Evolutionary conservation across 73 alveolate species (phyloP).

Genomic region (Blepharisma japonicum): DNA sequence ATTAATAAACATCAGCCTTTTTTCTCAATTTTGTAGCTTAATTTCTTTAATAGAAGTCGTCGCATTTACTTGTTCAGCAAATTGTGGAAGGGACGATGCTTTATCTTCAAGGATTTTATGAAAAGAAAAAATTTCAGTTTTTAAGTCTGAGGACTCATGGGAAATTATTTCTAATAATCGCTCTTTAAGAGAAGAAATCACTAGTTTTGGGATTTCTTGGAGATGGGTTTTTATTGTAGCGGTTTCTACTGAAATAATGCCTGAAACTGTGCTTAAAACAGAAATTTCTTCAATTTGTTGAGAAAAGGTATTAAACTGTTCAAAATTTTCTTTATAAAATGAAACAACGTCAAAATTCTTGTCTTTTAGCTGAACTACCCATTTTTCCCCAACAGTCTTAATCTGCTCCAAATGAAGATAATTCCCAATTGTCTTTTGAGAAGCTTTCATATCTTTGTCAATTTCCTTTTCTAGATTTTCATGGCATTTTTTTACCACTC

Average conservation of each 20-base stretch:
- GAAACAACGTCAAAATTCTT: slow-evolving; percentile 15
- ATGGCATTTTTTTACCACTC: background rate
- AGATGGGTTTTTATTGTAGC: slow-evolving; percentile 36
- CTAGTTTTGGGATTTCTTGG: slow-evolving; percentile 57
- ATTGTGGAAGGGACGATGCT: slow-evolving; percentile 9
- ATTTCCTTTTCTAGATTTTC: slow-evolving; percentile 3
- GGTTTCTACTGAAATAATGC: slow-evolving; percentile 59
- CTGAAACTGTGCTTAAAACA: slow-evolving; percentile 32
- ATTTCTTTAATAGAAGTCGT: slow-evolving; percentile 1
- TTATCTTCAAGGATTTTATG: slow-evolving; percentile 10
- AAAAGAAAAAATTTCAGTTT: slow-evolving; percentile 13
- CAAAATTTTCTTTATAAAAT: slow-evolving; percentile 17
- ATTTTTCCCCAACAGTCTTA: slow-evolving; percentile 7
- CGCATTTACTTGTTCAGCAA: slow-evolving; percentile 17
- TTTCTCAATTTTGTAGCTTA: slow-evolving; percentile 15
- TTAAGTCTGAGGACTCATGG: slow-evolving; percentile 19
- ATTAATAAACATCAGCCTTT: background rate
- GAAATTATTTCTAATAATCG: slow-evolving; percentile 25
- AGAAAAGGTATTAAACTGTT: slow-evolving; percentile 11
- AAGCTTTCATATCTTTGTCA: slow-evolving; percentile 15
- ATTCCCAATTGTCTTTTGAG: background rate
- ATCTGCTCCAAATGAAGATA: slow-evolving; percentile 3
- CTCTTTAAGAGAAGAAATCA: slow-evolving; percentile 52
- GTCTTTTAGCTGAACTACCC: slow-evolving; percentile 17
- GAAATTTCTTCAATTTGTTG: slow-evolving; percentile 44